Percentiles rank a stretch among this genome's conserved stretches.
phyloP scores from a whole-genome alignment of 2,329 filamentous ascomycete species.

The Diplodia corticola region DNA sequence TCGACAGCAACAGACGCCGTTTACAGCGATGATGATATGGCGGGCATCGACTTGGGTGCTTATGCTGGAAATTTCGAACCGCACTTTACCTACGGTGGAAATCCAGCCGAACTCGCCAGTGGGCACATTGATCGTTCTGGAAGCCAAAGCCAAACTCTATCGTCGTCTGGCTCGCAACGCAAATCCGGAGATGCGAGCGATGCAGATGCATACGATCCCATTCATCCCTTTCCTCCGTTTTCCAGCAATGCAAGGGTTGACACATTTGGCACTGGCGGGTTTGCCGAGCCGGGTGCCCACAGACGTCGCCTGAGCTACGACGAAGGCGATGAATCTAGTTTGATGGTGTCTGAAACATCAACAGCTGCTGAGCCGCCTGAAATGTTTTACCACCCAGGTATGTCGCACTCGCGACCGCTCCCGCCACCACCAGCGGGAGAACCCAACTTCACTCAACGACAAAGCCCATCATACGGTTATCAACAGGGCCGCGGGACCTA shows the following conservation, averaged over 20 bases:
- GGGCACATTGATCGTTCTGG: slow-evolving; percentile 33
- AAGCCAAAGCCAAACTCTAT: slow-evolving; percentile 41
- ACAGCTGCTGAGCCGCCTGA: slow-evolving; percentile 69
- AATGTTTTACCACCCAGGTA: slow-evolving; percentile 89
- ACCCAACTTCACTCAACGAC: slow-evolving; percentile 51
- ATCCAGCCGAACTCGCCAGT: slow-evolving; percentile 44
- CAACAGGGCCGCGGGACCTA: slow-evolving; percentile 32
- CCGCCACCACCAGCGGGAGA: slow-evolving; percentile 64
- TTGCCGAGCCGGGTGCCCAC: slow-evolving; percentile 68
- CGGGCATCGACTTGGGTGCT: slow-evolving; percentile 69
- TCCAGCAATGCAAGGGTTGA: slow-evolving; percentile 71
- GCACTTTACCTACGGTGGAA: slow-evolving; percentile 61
- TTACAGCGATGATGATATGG: slow-evolving; percentile 71
- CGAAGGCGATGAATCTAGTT: slow-evolving; percentile 75
- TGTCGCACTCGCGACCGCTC: slow-evolving; percentile 57
- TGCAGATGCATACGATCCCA: slow-evolving; percentile 50
- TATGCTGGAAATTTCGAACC: slow-evolving; percentile 72
- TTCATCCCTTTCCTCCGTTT: slow-evolving; percentile 60
- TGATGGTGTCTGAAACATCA: slow-evolving; percentile 45
- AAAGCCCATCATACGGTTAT: slow-evolving; percentile 60
- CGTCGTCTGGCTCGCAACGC: slow-evolving; percentile 48
- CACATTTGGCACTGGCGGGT: slow-evolving; percentile 84
- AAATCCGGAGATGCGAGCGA: slow-evolving; percentile 47
- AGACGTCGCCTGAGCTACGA: slow-evolving; percentile 80
- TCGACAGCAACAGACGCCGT: slow-evolving; percentile 34